A percentile compares a stretch with the other conserved stretches of the same genome.
Evolutionary conservation across 495 filamentous ascomycete species (phyloP).

Genomic region (Hypoxylon cercidicola): DNA sequence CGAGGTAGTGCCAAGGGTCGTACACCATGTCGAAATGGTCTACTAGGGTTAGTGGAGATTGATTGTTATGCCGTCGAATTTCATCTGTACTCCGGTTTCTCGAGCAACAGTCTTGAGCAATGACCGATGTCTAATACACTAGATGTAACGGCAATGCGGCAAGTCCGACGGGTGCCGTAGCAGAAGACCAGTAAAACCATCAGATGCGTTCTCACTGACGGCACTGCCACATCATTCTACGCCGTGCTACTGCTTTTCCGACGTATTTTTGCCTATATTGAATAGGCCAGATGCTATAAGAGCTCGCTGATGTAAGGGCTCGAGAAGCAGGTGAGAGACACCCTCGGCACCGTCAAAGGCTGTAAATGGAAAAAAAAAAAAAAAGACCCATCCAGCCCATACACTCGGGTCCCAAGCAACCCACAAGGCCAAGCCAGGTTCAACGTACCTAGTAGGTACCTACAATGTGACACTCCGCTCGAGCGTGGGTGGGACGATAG

Average conservation of each 20-base stretch:
- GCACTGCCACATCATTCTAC: constrained; percentile 27
- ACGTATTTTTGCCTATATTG: neutral
- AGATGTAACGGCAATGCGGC: constrained; percentile 48
- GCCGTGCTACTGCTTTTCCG: neutral
- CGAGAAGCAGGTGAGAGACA: neutral
- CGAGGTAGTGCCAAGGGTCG: constrained; percentile 23
- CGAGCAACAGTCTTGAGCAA: constrained; percentile 20
- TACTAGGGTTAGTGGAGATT: constrained; percentile 33
- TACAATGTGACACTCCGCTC: constrained; percentile 30
- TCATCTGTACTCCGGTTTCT: constrained; percentile 9
- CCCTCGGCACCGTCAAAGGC: constrained; percentile 15
- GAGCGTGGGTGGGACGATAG: constrained; percentile 33
- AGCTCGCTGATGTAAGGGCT: constrained; percentile 21
- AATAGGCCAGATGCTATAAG: neutral
- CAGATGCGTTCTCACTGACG: constrained; percentile 13
- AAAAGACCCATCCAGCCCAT: constrained; percentile 27
- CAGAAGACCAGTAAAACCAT: constrained; percentile 26
- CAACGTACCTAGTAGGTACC: too few species aligned
- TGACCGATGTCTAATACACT: constrained; percentile 32
- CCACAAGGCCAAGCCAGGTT: constrained; percentile 16
- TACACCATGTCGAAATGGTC: constrained; percentile 23
- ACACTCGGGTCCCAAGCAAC: constrained; percentile 29
- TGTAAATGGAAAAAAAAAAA: constrained; percentile 9
- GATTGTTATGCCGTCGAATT: constrained; percentile 20
- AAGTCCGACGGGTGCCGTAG: constrained; percentile 35